Evolutionary conservation across 2,329 filamentous ascomycete genomes (phyloP).

Genomic region (Fusarium subtropicale): DNA sequence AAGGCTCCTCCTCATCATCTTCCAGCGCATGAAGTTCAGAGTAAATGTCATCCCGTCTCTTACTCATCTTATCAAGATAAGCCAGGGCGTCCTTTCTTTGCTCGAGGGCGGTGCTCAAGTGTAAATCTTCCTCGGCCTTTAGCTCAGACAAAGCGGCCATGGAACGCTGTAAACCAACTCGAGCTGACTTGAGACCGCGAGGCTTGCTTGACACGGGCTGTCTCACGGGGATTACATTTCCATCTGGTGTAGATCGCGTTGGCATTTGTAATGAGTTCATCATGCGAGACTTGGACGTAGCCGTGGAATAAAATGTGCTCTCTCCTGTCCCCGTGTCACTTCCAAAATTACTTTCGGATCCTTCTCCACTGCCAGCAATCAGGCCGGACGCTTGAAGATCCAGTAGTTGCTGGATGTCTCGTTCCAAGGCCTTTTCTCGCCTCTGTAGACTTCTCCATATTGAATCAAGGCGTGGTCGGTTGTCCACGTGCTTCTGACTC

Average conservation of each 20-base stretch:
- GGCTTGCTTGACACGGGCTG: constrained; percentile 64
- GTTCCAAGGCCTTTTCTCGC: constrained; percentile 59
- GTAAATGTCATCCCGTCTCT: constrained; percentile 62
- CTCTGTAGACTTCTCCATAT: constrained; percentile 61
- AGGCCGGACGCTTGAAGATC: constrained; percentile 62
- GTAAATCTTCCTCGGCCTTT: constrained; percentile 74
- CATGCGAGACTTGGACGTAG: constrained; percentile 56
- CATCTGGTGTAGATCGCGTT: constrained; percentile 54
- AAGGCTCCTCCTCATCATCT: constrained; percentile 66
- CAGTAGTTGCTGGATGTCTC: constrained; percentile 61
- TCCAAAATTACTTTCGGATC: constrained; percentile 44
- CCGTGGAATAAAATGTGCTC: constrained; percentile 56
- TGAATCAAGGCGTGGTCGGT: constrained; percentile 54
- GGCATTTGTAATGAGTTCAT: constrained; percentile 57
- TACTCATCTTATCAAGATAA: constrained; percentile 65
- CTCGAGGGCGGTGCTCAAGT: constrained; percentile 67
- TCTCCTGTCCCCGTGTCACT: constrained; percentile 56
- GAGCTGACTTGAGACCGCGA: constrained; percentile 69
- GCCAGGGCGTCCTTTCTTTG: constrained; percentile 68
- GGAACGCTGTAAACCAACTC: constrained; percentile 71
- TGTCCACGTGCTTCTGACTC: constrained; percentile 49
- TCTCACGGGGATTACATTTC: constrained; percentile 69
- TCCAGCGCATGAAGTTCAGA: constrained; percentile 67
- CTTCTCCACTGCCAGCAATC: constrained; percentile 52
- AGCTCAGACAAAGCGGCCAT: constrained; percentile 73